Conservation (phyloP, 2,329 filamentous ascomycete species). For the Blastomyces emzantsi region DNA sequence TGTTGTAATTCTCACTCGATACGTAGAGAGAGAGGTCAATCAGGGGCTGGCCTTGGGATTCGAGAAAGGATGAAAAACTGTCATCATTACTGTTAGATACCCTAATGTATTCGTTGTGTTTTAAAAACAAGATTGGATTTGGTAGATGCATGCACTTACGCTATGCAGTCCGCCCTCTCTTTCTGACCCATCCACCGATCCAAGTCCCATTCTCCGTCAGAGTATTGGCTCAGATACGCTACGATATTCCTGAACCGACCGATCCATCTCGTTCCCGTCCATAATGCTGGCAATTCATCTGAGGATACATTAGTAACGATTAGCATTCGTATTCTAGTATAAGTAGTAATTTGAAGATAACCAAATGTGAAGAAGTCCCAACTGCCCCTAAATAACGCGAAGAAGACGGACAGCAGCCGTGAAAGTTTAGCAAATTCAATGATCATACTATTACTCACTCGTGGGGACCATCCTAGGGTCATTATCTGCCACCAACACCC, state of each 20-base stretch:
- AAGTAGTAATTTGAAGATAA: background rate
- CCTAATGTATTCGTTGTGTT: background rate
- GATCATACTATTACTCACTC: constrained; percentile 43
- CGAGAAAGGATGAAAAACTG: constrained; percentile 56
- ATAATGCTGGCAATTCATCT: constrained; percentile 51
- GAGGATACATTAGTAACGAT: background rate
- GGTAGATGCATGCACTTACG: constrained; percentile 31
- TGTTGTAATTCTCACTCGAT: constrained; percentile 77
- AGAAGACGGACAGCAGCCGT: background rate
- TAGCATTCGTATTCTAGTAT: background rate
- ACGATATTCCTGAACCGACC: constrained; percentile 47
- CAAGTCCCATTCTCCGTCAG: constrained; percentile 42
- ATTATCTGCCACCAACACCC: constrained; percentile 64
- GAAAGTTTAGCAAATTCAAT: constrained; percentile 11
- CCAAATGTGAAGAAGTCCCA: background rate
- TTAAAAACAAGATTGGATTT: background rate
- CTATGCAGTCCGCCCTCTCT: constrained; percentile 41
- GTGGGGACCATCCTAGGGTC: constrained; percentile 62
- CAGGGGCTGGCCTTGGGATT: constrained; percentile 64
- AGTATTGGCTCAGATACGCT: constrained; percentile 41
- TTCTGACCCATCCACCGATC: constrained; percentile 36
- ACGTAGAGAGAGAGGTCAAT: constrained; percentile 84
- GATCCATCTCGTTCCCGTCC: constrained; percentile 46
- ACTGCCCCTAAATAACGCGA: background rate
- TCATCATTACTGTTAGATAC: constrained; percentile 1